Base-by-base conservation (phyloP, 2,329 filamentous ascomycete genomes). In the Penicillium sp. region DNA sequence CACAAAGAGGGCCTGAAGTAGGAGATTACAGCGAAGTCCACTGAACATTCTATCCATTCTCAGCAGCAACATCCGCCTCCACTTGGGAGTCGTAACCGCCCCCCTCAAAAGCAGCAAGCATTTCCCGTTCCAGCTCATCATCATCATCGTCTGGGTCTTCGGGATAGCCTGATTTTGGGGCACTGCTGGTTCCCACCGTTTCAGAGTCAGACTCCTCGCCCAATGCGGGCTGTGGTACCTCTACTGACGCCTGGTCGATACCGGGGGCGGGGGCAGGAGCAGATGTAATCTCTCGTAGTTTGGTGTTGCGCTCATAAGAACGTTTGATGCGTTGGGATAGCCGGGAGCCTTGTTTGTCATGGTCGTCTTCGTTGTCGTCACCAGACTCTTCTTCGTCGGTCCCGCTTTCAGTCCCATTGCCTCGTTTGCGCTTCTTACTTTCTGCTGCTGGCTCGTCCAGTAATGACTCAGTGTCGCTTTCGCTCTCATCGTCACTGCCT, bases 51-150 rank as follows among this genome's bases (percentile, higher is more conserved):
- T 63, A 73, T 42, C 61, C 67, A 60, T 73, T 70, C 54, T 73
- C 64, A 38, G 65, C 65, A 38, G 63, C 61, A 54, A 66, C 55
- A 26, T 73, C 67, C 54, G 72, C 69, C 55, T 76, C 70, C 51
- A 61, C 69, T 48, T 69, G 60, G 19, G 64, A 57, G 34, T 72
- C 74, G 45, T 74, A 70, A 10, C 64, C 67, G 5, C 61, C 67
- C 19, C 73, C 74, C 51, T 84, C 82, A 59, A 86, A 74, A 59
- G 83, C 84, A 1, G 83, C 84, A 64, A 85, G 74, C 67, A 88
- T 76, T 62, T 86, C 84, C 35, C 72, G 70, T 54, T 79, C 77
- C 19, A 79, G 63, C 46, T 76, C 77, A 53, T 78, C 77, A 9
- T 80, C 75, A 7, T 77, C 77, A 16, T 77, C 75, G 34, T 71